Percentiles rank a stretch among this genome's conserved stretches.
Conservation (phyloP, 441 rosid species). For the Jatropha multifida region DNA sequence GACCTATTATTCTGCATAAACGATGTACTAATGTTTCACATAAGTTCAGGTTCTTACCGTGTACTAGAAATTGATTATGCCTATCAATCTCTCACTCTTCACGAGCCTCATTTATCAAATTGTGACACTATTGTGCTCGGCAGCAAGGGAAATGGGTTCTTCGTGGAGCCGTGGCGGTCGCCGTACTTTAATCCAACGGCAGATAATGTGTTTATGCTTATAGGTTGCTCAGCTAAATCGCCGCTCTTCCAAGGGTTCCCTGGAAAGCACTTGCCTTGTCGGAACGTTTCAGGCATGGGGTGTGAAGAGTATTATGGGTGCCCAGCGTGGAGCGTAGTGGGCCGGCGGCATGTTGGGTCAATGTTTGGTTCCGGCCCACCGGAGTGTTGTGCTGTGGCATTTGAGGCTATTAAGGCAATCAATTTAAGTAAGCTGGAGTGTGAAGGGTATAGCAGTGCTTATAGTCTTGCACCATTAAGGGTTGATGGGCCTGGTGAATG, state of each 20-base stretch:
- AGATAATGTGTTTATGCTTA: conserved; percentile 81
- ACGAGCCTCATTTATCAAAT: conserved; percentile 81
- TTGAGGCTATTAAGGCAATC: conserved; percentile 69
- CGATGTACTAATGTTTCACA: conserved; percentile 80
- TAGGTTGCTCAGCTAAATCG: conserved; percentile 66
- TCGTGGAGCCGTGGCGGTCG: conserved; percentile 65
- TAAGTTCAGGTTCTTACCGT: conserved; percentile 80
- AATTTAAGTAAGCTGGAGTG: conserved; percentile 67
- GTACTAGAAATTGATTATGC: conserved; percentile 84
- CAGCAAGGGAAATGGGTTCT: conserved; percentile 78
- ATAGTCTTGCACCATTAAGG: conserved; percentile 66
- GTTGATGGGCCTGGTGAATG: conserved; percentile 54
- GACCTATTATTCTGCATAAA: conserved; percentile 82
- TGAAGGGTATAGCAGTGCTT: conserved; percentile 87
- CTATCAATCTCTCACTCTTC: conserved; percentile 65
- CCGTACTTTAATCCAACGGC: conserved; percentile 66
- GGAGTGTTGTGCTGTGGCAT: conserved; percentile 73
- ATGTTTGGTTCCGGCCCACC: conserved; percentile 56
- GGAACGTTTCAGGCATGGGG: conserved; percentile 88
- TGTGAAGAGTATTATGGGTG: conserved; percentile 81
- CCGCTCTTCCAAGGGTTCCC: conserved; percentile 83
- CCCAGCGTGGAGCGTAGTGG: conserved; percentile 64
- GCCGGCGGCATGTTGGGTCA: conserved; percentile 37
- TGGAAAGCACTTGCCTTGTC: conserved; percentile 70
- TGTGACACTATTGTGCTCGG: conserved; percentile 71